Evolutionary conservation across 345 rosid species (phyloP), one percentile per base, ranked within the genome.

Genomic region (Gossypium turneri): DNA sequence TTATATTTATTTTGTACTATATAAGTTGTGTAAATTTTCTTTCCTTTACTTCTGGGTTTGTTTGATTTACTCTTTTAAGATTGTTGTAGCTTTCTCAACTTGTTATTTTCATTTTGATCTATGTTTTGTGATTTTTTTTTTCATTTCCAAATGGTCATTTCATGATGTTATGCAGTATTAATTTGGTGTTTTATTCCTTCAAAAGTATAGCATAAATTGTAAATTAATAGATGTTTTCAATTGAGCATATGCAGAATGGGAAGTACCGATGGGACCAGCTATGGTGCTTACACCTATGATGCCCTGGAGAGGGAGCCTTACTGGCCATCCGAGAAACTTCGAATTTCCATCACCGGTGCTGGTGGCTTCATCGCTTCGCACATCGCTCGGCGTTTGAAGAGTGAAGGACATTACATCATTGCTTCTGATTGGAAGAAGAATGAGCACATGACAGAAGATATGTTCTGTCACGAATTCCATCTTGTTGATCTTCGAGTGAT

Each of bases 351-450:
- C 13, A 95, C 98, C 1, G 96, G 99, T 0, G 94, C 98, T 7
- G 99, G 98, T 43, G 99, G 98, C 16, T 94, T 94, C 81, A 94
- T 94, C 12, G 98, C 97, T 19, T 93, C 98, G 52, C 98, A 93
- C 88, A 92, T 94, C 67, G 98, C 98, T 77, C 90, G 99, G 34
- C 97, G 99, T 73, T 70, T 95, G 87, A 95, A 90, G 87, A 84
- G 83, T 4, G 99, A 95, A 82, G 99, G 99, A 0, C 99, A 93
- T 80, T 95, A 89, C 82, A 87, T 94, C 51, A 91, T 93, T 65
- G 99, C 99, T 74, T 92, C 99, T 9, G 99, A 94, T 77, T 94
- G 99, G 99, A 95, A 95, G 90, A 95, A 93, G 96, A 95, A 95
- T 25, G 99, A 95, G 77, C 99, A 95, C 88, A 95, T 93, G 99